phyloP scores from a whole-genome alignment of 2,329 filamentous ascomycete species.

The Fusarium illudens region DNA sequence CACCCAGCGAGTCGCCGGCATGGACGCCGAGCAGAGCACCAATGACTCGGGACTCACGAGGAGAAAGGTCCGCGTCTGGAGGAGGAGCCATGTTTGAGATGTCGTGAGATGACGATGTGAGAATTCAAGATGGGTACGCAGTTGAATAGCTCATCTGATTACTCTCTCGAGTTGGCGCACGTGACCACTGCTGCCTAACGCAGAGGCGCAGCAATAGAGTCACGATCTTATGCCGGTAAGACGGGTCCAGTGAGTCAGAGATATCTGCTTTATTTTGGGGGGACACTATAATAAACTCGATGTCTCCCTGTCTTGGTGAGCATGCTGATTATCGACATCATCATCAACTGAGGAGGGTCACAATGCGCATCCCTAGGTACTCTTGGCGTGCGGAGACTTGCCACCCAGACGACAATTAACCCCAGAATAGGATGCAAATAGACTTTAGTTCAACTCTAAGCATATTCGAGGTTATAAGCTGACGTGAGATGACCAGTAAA shows the following conservation, averaged over 20 bases:
- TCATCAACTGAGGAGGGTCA: too few species aligned
- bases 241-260: background rate
- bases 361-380: too few species aligned
- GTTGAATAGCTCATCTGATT: background rate
- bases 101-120: background rate
- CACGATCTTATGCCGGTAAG: background rate
- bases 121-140: background rate
- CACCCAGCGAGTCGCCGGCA: constrained; percentile 57
- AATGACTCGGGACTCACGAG: constrained; percentile 45
- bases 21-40: constrained; percentile 58
- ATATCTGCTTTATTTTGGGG: background rate
- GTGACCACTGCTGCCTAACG: background rate
- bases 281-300: background rate
- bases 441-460: background rate
- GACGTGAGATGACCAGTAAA: background rate
- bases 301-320: background rate
- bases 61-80: constrained; percentile 5
- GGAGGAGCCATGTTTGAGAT: constrained; percentile 11
- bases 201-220: background rate
- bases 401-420: background rate
- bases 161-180: background rate
- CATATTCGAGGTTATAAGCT: background rate
- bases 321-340: background rate
- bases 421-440: background rate
- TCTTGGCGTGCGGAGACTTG: background rate